These are phyloP conservation scores for Silene uniflora DNA, from an alignment of 148 eudicot species.

Conservation along the genomic window DNA sequence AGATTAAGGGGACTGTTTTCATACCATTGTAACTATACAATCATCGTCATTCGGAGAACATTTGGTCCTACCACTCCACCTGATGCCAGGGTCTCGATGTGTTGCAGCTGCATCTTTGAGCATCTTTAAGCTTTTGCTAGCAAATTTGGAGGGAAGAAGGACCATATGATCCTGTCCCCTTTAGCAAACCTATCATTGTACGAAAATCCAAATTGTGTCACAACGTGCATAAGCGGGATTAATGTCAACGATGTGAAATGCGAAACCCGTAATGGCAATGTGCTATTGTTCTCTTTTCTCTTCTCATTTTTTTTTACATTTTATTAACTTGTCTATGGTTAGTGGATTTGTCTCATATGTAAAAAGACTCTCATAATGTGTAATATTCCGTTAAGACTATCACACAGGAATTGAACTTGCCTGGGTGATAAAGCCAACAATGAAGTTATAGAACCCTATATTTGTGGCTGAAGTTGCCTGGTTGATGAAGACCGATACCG, in stretches of 20 bases:
- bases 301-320: no score
- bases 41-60: conserved; percentile 56
- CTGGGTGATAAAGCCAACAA: conserved; percentile 78
- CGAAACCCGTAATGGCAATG: background rate
- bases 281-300: no score
- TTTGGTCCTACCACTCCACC: conserved; percentile 59
- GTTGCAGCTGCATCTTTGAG: conserved; percentile 62
- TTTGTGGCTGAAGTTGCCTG: conserved; percentile 72
- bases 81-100: conserved; percentile 57
- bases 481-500: conserved; percentile 73
- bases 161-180: conserved; percentile 42
- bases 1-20: no score
- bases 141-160: conserved; percentile 40
- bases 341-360: background rate
- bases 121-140: conserved; percentile 31
- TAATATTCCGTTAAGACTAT: background rate
- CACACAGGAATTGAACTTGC: conserved; percentile 30
- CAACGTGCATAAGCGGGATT: conserved; percentile 44
- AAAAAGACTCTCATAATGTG: background rate
- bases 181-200: conserved; percentile 22
- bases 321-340: no score
- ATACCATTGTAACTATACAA: conserved; percentile 43
- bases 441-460: conserved; percentile 71
- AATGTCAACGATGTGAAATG: conserved; percentile 5
- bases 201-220: conserved; percentile 76